phyloP scores from a whole-genome alignment of 805 yeast species.

The Lachancea sp. region DNA sequence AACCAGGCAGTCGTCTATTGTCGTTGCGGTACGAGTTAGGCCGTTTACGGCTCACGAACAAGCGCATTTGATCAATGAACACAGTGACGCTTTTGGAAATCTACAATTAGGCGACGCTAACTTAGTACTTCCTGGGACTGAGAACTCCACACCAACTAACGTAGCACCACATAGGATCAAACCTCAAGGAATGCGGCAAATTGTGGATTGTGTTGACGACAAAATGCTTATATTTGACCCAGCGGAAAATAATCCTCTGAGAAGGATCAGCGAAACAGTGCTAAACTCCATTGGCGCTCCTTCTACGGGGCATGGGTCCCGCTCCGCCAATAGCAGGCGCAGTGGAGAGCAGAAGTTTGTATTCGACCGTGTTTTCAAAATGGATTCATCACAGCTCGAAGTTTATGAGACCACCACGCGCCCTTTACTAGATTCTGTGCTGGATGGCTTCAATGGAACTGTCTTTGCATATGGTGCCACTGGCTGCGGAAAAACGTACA shows the following conservation, averaged over 20 bases:
- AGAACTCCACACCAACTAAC: conserved; percentile 6
- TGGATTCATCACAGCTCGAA: conserved; percentile 53
- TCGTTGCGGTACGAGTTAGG: conserved; percentile 74
- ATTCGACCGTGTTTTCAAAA: conserved; percentile 75
- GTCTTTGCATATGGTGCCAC: conserved; percentile 97
- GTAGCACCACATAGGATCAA: conserved; percentile 8
- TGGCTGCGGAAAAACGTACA: conserved; percentile 95
- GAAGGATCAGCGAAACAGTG: conserved; percentile 27
- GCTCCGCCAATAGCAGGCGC: conserved; percentile 12
- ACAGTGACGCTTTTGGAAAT: conserved; percentile 10
- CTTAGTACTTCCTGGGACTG: conserved; percentile 8
- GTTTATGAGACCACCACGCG: conserved; percentile 62
- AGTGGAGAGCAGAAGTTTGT: conserved; percentile 64
- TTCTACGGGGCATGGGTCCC: conserved; percentile 1
- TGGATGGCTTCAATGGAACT: conserved; percentile 85
- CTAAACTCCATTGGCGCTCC: conserved; percentile 27
- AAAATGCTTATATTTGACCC: conserved; percentile 86
- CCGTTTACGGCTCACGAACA: conserved; percentile 66
- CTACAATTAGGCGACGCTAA: conserved; percentile 8
- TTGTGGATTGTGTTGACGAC: conserved; percentile 77
- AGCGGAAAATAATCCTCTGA: conserved; percentile 56
- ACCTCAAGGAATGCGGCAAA: conserved; percentile 56
- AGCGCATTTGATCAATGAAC: conserved; percentile 39
- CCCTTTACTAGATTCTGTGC: conserved; percentile 64
- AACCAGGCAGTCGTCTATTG: conserved; percentile 51